A percentile compares a stretch with the other conserved stretches of the same genome.
phyloP scores from a whole-genome alignment of 805 yeast species.

The Jamesozyma rosinii region DNA sequence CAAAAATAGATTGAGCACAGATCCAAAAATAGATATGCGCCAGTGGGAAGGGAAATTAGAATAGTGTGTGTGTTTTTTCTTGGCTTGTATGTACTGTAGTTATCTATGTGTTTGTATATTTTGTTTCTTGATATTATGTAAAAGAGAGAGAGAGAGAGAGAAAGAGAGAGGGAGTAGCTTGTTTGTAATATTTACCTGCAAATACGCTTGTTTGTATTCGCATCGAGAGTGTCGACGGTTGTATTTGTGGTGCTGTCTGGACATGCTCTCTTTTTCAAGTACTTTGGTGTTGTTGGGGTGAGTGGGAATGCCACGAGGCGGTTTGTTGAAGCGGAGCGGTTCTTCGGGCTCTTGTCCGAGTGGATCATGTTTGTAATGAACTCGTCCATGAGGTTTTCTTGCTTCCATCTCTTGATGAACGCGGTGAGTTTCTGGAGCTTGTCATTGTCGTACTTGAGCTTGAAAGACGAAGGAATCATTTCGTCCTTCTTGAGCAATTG shows the following conservation, averaged over 20 bases:
- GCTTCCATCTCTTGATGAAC: constrained; percentile 1
- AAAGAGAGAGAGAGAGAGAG: too few relatives aligned
- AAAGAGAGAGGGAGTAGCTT: too few relatives aligned
- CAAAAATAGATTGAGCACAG: too few relatives aligned
- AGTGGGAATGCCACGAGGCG: constrained; percentile 9
- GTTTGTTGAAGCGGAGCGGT: not conserved
- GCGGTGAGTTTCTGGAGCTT: not conserved
- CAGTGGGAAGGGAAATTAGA: too few relatives aligned
- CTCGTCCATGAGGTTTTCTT: constrained; percentile 1
- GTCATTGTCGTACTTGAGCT: constrained; percentile 16
- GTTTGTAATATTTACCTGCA: constrained; percentile 1
- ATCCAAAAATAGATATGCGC: too few relatives aligned
- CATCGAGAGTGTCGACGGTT: not conserved
- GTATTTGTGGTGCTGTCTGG: not conserved
- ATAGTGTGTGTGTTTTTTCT: too few relatives aligned
- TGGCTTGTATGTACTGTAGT: too few relatives aligned
- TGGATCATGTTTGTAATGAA: constrained; percentile 1
- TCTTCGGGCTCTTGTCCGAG: not conserved
- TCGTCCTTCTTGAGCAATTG: not conserved
- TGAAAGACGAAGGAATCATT: constrained; percentile 24
- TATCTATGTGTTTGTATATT: not conserved
- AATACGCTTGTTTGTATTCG: not conserved
- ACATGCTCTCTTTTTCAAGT: constrained; percentile 6
- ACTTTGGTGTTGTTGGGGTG: constrained; percentile 20
- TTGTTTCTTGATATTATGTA: not conserved